phyloP scores from a whole-genome alignment of 805 yeast genomes.

The Yarrowia hollandica region DNA sequence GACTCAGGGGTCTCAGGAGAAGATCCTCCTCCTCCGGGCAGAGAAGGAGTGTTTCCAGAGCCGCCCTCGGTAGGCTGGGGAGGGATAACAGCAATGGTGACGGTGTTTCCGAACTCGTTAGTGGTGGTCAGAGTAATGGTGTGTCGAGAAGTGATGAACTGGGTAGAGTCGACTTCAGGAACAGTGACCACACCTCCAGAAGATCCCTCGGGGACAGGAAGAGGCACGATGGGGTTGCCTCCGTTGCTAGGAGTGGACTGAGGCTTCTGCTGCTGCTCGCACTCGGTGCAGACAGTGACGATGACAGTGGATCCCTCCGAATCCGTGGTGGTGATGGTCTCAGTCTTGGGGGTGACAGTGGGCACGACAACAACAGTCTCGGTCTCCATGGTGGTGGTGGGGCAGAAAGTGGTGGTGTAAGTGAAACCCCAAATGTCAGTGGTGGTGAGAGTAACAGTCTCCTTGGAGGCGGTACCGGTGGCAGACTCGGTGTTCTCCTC shows the following conservation, averaged over 20 bases:
- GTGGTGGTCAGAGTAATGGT: too few relatives aligned
- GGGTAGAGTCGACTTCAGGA: too few relatives aligned
- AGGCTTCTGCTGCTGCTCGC: too few relatives aligned
- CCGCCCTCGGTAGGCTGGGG: too few relatives aligned
- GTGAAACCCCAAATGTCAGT: not conserved
- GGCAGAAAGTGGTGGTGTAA: not conserved
- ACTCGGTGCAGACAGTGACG: not conserved
- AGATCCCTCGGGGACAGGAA: not conserved
- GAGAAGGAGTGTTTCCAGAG: too few relatives aligned
- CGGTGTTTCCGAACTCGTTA: too few relatives aligned
- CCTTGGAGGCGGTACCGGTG: not conserved
- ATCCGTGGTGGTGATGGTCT: conserved; percentile 17
- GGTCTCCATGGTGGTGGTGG: not conserved
- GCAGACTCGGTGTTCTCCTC: not conserved
- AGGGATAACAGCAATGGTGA: too few relatives aligned
- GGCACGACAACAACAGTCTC: not conserved
- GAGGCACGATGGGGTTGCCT: not conserved
- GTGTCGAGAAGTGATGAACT: too few relatives aligned
- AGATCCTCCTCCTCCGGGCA: too few relatives aligned
- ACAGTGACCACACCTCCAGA: too few relatives aligned
- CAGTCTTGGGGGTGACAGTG: conserved; percentile 3
- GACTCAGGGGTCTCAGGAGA: too few relatives aligned
- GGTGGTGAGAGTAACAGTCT: not conserved
- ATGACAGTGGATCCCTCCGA: not conserved
- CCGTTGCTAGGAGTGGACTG: too few relatives aligned